Conservation (phyloP, 2,329 filamentous ascomycete species). For the Exophiala xenobiotica region DNA sequence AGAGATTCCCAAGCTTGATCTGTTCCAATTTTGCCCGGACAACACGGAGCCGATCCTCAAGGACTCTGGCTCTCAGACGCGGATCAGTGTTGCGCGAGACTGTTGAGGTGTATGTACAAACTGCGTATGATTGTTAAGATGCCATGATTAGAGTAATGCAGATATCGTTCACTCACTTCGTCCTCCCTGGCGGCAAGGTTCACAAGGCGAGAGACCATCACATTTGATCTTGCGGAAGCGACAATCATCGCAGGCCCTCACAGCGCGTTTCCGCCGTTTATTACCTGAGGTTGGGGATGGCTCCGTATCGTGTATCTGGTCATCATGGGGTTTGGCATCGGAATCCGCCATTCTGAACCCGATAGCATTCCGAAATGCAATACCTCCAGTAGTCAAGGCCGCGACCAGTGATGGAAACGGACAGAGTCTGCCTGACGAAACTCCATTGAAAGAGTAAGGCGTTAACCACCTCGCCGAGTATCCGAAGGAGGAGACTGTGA, state of each 20-base stretch:
- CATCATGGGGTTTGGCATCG: background rate
- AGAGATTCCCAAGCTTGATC: background rate
- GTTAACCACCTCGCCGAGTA: background rate
- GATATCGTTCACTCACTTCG: slow-evolving; percentile 13
- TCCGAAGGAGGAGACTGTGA: background rate
- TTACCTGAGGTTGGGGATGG: background rate
- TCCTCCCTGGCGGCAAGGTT: slow-evolving; percentile 35
- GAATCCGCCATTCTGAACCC: background rate
- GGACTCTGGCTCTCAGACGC: slow-evolving; percentile 19
- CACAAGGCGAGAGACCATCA: slow-evolving; percentile 42
- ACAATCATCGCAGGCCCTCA: slow-evolving; percentile 2
- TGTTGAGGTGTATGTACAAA: slow-evolving; percentile 23
- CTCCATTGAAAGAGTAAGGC: background rate
- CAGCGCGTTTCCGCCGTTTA: background rate
- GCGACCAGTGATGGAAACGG: too few relatives aligned
- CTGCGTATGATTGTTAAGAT: slow-evolving; percentile 2
- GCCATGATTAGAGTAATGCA: background rate
- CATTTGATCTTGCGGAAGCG: slow-evolving; percentile 27
- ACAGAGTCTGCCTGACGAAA: too few relatives aligned
- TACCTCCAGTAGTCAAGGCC: too few relatives aligned
- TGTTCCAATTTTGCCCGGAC: slow-evolving; percentile 12
- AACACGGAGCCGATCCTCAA: slow-evolving; percentile 23
- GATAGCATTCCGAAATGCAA: background rate
- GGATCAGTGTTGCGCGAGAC: slow-evolving; percentile 13
- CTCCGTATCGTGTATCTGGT: background rate